Evolutionary conservation across 345 rosid species (phyloP).

Genomic region (Salix exigua): DNA sequence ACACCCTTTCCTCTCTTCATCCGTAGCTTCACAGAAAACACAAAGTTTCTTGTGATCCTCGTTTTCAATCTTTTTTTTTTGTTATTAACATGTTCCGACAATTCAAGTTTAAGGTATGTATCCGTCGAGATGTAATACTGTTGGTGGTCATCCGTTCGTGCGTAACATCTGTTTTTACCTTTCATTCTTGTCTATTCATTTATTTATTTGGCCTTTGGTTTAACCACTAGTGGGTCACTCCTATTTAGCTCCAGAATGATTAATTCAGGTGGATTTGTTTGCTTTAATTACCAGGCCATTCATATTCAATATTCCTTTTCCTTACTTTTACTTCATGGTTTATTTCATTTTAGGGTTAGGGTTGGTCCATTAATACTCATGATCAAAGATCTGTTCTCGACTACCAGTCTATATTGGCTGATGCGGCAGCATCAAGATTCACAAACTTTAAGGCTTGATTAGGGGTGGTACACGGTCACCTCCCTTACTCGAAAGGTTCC

Average conservation of each 20-base stretch:
- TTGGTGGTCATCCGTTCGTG: not conserved
- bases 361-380: not conserved
- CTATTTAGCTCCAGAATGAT: constrained; percentile 12
- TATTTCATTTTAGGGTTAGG: constrained; percentile 7
- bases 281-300: not conserved
- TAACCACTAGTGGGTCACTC: constrained; percentile 12
- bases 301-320: not conserved
- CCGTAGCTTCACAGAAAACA: not conserved
- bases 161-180: not conserved
- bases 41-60: not conserved
- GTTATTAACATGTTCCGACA: not conserved
- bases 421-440: constrained; percentile 53
- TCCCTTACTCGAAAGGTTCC: constrained; percentile 7
- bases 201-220: not conserved
- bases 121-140: not conserved
- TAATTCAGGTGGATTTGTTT: constrained; percentile 12
- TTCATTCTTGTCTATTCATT: not conserved
- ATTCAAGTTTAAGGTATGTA: not conserved
- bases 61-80: not conserved
- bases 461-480: not conserved
- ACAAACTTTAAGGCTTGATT: constrained; percentile 19
- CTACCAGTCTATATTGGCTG: constrained; percentile 32
- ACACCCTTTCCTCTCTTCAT: not conserved
- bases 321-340: constrained; percentile 5
- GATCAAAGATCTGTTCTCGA: constrained; percentile 2